Evolutionary conservation across 2,329 filamentous ascomycete genomes (phyloP), one percentile per base, ranked within the genome.

Genomic region (Paecilomyces variotii): DNA sequence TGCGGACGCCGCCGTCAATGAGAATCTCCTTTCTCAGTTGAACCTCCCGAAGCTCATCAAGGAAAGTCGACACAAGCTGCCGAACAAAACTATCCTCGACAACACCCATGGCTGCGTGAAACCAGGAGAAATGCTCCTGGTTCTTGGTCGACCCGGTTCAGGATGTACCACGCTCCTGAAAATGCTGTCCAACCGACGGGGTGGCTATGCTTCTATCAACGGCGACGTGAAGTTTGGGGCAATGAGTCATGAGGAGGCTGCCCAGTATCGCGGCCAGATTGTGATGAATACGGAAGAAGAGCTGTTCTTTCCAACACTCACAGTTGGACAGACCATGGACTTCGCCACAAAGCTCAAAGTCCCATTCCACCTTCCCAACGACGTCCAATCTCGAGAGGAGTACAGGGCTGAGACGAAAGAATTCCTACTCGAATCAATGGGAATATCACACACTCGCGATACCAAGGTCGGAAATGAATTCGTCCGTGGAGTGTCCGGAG

Each of bases 81-180:
- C 86, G 0, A 71, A 87, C 24, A 83, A 82, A 62, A 87, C 84
- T 0, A 86, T 91, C 53, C 73, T 91, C 25, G 80, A 87, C 56
- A 79, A 83, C 64, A 84, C 81, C 59, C 82, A 86, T 67, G 87
- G 87, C 10, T 88, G 85, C 63, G 84, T 90, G 55, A 86, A 86
- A 68, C 87, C 87, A 0, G 88, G 87, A 24, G 86, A 89, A 71
- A 88, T 89, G 87, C 72, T 89, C 1, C 74, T 89, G 0, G 86
- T 90, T 0, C 76, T 90, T 0, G 87, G 87, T 2, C 79, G 86
- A 0, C 87, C 87, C 0, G 87, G 87, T 0, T 80, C 85, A 2
- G 87, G 87, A 34, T 91, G 88, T 69, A 89, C 87, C 0, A 88
- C 87, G 0, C 78, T 91, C 14, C 77, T 91, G 53, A 90, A 88